phyloP scores from a whole-genome alignment of 2,329 filamentous ascomycete genomes.

The Pezicula carpinea region DNA sequence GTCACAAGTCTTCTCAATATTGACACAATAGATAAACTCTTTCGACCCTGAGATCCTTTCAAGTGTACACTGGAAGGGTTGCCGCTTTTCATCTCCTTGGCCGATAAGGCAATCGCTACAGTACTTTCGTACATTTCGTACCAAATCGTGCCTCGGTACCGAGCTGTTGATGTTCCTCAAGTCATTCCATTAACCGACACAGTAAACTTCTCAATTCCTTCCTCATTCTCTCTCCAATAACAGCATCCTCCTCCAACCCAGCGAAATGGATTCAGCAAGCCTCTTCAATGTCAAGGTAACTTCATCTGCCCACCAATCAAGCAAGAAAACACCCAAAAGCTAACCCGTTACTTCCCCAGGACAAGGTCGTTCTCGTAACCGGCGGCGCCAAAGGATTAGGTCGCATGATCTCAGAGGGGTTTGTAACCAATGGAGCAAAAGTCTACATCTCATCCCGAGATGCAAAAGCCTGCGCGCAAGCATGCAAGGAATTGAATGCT shows the following conservation, averaged over 20 bases:
- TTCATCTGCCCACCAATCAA: neutral
- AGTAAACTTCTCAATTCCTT: neutral
- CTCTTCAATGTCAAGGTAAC: constrained; percentile 57
- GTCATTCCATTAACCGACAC: no score
- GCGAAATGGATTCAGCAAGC: constrained; percentile 47
- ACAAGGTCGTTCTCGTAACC: constrained; percentile 55
- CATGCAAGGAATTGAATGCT: constrained; percentile 51
- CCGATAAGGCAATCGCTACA: no score
- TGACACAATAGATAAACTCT: no score
- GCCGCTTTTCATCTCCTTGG: neutral
- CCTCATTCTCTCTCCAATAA: neutral
- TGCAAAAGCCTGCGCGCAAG: constrained; percentile 54
- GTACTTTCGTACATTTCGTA: no score
- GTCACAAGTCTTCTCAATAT: no score
- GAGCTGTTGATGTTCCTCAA: no score
- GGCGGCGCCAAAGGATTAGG: constrained; percentile 60
- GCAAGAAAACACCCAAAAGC: neutral
- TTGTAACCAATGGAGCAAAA: constrained; percentile 59
- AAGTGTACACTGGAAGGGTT: neutral
- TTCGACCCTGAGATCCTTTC: neutral
- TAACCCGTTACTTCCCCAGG: constrained; percentile 21
- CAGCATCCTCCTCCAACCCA: neutral
- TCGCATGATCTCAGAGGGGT: constrained; percentile 63
- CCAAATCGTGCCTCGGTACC: no score
- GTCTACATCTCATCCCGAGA: constrained; percentile 69